These are phyloP conservation scores for Symbiodinium natans DNA, from an alignment of 73 alveolate genomes.

Conservation along the genomic window DNA sequence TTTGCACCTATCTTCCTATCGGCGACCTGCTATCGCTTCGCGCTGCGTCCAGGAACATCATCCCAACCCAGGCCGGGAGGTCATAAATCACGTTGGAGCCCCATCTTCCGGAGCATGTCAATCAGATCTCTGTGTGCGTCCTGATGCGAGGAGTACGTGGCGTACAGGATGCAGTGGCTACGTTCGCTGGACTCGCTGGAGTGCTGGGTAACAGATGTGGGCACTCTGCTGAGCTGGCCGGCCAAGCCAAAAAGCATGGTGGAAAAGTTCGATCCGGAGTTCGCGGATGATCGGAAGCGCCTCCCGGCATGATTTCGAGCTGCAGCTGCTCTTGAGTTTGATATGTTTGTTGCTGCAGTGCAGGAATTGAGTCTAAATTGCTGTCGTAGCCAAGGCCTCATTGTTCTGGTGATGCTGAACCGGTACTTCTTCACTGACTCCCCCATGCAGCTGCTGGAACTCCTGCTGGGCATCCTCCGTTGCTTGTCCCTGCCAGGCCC, in stretches of 20 bases:
- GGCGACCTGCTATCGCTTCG: not conserved
- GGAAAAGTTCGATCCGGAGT: not conserved
- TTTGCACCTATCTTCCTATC: not conserved
- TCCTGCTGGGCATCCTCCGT: not conserved
- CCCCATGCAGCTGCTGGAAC: not conserved
- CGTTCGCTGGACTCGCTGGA: not conserved
- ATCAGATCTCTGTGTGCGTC: not conserved
- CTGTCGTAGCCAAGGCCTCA: not conserved
- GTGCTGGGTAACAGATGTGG: too few species aligned
- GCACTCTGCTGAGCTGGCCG: not conserved
- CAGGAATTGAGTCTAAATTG: not conserved
- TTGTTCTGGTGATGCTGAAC: not conserved
- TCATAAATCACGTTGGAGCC: not conserved
- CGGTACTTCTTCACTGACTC: not conserved
- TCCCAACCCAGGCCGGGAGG: not conserved
- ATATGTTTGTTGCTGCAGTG: not conserved
- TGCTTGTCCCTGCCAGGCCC: not conserved
- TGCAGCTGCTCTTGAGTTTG: not conserved
- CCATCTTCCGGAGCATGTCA: not conserved
- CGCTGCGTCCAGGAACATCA: not conserved
- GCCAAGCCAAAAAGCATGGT: not conserved
- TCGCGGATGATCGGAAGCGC: not conserved
- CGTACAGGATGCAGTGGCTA: not conserved
- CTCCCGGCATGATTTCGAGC: not conserved
- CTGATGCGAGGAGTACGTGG: not conserved